Base-by-base conservation (phyloP, 176 grass and related monocot genomes). In the Chloris gayana region DNA sequence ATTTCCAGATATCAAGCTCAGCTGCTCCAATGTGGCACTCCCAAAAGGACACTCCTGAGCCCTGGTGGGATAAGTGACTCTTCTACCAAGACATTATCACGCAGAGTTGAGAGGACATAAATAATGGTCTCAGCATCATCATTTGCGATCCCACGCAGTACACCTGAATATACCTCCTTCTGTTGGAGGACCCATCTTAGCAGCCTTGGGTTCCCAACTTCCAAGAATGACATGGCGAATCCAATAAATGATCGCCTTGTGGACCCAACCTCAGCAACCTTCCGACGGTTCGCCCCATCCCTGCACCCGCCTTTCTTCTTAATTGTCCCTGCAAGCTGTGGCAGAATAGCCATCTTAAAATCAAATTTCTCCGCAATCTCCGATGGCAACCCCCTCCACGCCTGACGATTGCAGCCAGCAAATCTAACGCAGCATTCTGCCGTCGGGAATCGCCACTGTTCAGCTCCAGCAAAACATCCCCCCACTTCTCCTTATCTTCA, bases 11-110 rank as follows among this genome's bases (percentile, higher is more conserved):
- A 97, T 90, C 54, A 80, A 78, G 75, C 89, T 92, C 49, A 97
- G 61, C 72, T 97, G 89, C 81, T 97, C 94, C 57, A 97, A 75
- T 75, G 94, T 94, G 46, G 74, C 87, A 69, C 89, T 97, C 33
- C 94, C 94, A 88, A 97, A 78, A 97, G 88, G 66, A 97, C 94
- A 73, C 94, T 97, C 72, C 94, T 84, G 19, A 97, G 82, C 7
- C 89, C 89, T 46, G 94, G 91, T 64, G 94, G 91, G 69, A 92
- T 73, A 64, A 97, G 89, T 27, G 87, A 97, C 47, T 92, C 73
- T 62, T 94, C 85, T 74, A 76, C 82, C 65, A 97, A 69, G 45
- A 97, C 83, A 69, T 92, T 90, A 79, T 94, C 85, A 69, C 87
- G 72, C 79, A 97, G 59, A 32, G 84, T 87, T 34, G 91, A 90